phyloP scores from a whole-genome alignment of 805 yeast genomes.

The Hanseniaspora meyeri region DNA sequence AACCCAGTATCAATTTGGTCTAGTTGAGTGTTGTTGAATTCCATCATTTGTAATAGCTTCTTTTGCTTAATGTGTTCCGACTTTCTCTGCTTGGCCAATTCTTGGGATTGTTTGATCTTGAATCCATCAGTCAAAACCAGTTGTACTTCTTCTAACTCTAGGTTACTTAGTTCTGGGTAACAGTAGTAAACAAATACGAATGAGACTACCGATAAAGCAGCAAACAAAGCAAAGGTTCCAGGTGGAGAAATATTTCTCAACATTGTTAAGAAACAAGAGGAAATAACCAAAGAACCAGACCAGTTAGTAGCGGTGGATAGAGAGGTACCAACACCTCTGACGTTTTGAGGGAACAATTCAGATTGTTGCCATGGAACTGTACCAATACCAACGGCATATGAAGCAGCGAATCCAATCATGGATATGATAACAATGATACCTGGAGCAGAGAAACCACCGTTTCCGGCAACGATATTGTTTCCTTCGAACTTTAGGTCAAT shows the following conservation, averaged over 20 bases:
- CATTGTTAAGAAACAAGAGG: conserved; percentile 90
- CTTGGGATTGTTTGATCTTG: conserved; percentile 56
- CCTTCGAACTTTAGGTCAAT: conserved; percentile 49
- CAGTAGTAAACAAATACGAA: conserved; percentile 66
- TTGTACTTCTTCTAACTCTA: conserved; percentile 86
- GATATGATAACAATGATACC: conserved; percentile 75
- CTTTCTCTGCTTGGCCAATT: conserved; percentile 39
- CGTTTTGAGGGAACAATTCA: conserved; percentile 86
- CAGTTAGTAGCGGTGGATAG: conserved; percentile 88
- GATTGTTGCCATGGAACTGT: conserved; percentile 98
- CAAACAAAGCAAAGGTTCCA: conserved; percentile 86
- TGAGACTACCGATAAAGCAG: conserved; percentile 63
- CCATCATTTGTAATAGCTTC: conserved; percentile 13
- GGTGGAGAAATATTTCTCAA: conserved; percentile 84
- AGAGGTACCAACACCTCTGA: conserved; percentile 84
- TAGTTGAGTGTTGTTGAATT: conserved; percentile 12
- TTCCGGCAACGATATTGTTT: conserved; percentile 32
- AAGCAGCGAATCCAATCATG: conserved; percentile 78
- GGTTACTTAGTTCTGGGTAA: conserved; percentile 84
- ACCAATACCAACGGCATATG: conserved; percentile 90
- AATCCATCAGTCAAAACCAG: conserved; percentile 71
- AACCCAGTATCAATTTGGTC: conserved; percentile 8
- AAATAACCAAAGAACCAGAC: conserved; percentile 85
- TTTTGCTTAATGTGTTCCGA: conserved; percentile 14
- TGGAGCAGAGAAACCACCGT: conserved; percentile 59